phyloP scores from a whole-genome alignment of 2,329 filamentous ascomycete species.

The Microdochium bolleyi region DNA sequence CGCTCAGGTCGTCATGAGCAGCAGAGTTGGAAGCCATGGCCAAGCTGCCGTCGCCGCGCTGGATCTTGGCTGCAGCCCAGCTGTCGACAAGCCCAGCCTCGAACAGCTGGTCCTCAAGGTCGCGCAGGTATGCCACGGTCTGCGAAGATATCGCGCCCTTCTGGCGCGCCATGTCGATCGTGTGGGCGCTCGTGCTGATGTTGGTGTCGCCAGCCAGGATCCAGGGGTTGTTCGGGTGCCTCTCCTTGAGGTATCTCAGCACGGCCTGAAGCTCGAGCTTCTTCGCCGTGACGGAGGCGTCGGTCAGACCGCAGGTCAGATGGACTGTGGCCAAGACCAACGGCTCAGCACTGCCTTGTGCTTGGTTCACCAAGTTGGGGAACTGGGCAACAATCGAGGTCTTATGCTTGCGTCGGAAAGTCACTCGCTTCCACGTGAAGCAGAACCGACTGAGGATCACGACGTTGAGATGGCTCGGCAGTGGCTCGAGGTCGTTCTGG shows the following conservation, averaged over 20 bases:
- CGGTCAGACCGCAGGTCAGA: constrained; percentile 51
- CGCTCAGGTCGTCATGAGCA: constrained; percentile 10
- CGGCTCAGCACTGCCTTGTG: constrained; percentile 20
- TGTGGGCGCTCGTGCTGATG: constrained; percentile 48
- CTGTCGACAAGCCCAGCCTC: constrained; percentile 41
- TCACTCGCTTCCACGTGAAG: constrained; percentile 48
- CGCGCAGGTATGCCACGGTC: constrained; percentile 31
- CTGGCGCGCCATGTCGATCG: constrained; percentile 43
- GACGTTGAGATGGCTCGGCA: constrained; percentile 53
- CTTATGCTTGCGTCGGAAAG: constrained; percentile 49
- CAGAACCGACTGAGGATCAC: constrained; percentile 48
- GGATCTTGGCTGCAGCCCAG: constrained; percentile 38
- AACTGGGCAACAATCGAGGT: constrained; percentile 42
- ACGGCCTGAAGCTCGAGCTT: constrained; percentile 46
- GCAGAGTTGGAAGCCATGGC: not conserved
- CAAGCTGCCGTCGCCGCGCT: constrained; percentile 27
- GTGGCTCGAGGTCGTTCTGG: constrained; percentile 41
- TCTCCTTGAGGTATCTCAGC: constrained; percentile 31
- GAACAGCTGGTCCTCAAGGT: constrained; percentile 37
- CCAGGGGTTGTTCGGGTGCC: constrained; percentile 37
- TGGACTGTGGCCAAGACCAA: constrained; percentile 51
- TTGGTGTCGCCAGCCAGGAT: constrained; percentile 60
- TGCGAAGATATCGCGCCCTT: constrained; percentile 44
- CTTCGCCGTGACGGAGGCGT: constrained; percentile 49
- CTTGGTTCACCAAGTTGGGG: not conserved